Evolutionary conservation across 129 eudicot species (phyloP).

Genomic region (Escallonia rubra): DNA sequence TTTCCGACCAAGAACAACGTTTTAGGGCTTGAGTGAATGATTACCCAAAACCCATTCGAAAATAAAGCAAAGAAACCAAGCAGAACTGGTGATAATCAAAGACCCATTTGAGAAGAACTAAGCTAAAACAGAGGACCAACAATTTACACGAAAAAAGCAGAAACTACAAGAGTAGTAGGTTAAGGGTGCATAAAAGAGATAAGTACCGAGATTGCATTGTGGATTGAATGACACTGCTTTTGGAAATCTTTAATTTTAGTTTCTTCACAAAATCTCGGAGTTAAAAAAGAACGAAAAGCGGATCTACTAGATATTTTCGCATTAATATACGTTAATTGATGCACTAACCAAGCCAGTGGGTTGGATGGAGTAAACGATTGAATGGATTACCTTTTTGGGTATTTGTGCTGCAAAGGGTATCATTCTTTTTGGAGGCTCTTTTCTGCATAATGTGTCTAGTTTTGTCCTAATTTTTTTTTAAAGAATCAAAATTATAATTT

Average conservation of each 20-base stretch:
- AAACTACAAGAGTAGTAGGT: background rate
- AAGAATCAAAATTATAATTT: no score
- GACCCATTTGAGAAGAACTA: slow-evolving; percentile 4
- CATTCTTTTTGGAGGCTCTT: no score
- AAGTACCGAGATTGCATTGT: background rate
- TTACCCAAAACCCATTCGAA: slow-evolving; percentile 7
- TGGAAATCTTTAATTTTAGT: background rate
- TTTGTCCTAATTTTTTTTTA: no score
- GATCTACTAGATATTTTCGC: no score
- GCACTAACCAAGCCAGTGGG: no score
- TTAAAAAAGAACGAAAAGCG: no score
- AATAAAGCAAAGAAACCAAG: slow-evolving; percentile 5
- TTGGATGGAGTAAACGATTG: no score
- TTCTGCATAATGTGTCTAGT: no score
- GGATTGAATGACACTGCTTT: slow-evolving; percentile 5
- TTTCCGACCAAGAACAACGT: background rate
- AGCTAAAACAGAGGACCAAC: background rate
- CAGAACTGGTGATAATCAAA: slow-evolving; percentile 3
- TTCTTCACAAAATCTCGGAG: no score
- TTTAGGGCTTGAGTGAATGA: slow-evolving; percentile 1
- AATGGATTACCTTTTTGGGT: no score
- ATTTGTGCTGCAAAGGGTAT: no score
- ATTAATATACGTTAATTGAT: no score
- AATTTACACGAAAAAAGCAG: background rate
- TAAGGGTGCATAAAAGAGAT: slow-evolving; percentile 2